These are phyloP conservation scores for Colletotrichum agaves DNA, from an alignment of 2,329 filamentous ascomycete genomes.

Conservation along the genomic window DNA sequence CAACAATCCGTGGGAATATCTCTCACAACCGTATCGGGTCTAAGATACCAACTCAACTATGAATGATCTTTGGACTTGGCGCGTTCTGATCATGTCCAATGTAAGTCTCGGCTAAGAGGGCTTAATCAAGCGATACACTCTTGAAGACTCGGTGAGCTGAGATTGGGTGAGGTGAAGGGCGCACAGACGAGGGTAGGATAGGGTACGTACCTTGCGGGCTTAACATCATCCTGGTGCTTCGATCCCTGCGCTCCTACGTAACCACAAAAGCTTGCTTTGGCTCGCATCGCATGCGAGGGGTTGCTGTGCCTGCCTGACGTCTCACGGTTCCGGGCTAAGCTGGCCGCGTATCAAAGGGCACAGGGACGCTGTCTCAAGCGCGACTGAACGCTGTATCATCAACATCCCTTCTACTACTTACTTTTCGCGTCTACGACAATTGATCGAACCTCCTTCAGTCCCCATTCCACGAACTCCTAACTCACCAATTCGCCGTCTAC, in stretches of 20 bases:
- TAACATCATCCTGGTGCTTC: neutral
- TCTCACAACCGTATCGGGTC: too few species aligned
- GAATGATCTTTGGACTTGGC: too few species aligned
- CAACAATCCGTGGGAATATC: too few species aligned
- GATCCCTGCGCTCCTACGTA: slow-evolving; percentile 26
- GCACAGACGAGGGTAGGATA: neutral
- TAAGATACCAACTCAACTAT: too few species aligned
- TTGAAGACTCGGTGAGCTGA: neutral
- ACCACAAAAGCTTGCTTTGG: slow-evolving; percentile 26
- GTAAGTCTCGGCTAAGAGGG: too few species aligned
- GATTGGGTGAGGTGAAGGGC: neutral
- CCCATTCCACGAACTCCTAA: neutral
- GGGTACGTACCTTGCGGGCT: neutral
- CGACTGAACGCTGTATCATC: neutral
- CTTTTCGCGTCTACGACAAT: neutral
- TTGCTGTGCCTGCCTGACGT: slow-evolving; percentile 9
- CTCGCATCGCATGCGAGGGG: slow-evolving; percentile 3
- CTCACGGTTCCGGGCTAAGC: neutral
- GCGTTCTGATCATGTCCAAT: too few species aligned
- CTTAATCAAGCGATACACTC: too few species aligned
- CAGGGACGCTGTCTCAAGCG: slow-evolving; percentile 4
- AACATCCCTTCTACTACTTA: neutral
- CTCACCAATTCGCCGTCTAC: neutral
- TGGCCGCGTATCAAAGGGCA: slow-evolving; percentile 1
- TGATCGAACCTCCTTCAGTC: neutral